Evolutionary conservation across 345 rosid genomes (phyloP).

Genomic region (Euclidium syriacum): DNA sequence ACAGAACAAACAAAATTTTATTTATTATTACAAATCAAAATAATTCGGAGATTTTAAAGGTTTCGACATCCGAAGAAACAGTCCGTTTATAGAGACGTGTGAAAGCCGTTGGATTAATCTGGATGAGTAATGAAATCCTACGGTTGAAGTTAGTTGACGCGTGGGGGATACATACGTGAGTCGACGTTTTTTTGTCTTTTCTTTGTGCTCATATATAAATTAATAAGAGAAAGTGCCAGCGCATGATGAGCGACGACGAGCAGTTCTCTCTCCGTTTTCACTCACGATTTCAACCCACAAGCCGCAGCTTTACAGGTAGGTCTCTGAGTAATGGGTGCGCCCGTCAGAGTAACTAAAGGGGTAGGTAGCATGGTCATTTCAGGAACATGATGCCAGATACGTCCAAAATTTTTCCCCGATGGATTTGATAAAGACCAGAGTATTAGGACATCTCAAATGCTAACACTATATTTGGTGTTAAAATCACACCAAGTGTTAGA

Average conservation of each 20-base stretch:
- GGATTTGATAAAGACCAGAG: too few relatives aligned
- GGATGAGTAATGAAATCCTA: not conserved
- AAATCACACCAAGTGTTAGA: too few relatives aligned
- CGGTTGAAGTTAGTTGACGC: constrained; percentile 26
- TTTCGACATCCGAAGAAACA: constrained; percentile 1
- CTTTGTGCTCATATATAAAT: not conserved
- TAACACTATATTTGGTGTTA: too few relatives aligned
- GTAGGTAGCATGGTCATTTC: too few relatives aligned
- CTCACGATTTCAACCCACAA: not conserved
- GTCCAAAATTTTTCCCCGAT: too few relatives aligned
- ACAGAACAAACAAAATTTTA: not conserved
- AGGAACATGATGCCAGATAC: too few relatives aligned
- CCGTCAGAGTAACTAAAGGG: too few relatives aligned
- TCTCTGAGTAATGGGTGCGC: too few relatives aligned
- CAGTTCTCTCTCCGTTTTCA: not conserved
- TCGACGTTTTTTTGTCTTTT: constrained; percentile 2
- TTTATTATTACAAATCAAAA: not conserved
- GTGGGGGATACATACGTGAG: constrained; percentile 15
- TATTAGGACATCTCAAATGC: too few relatives aligned
- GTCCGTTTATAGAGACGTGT: constrained; percentile 14
- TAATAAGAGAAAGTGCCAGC: constrained; percentile 22
- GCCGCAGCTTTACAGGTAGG: not conserved
- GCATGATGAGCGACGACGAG: constrained; percentile 12
- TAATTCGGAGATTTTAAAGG: not conserved
- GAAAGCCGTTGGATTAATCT: constrained; percentile 23